phyloP scores from a whole-genome alignment of 2,329 filamentous ascomycete species.

The Fusarium hainanense region DNA sequence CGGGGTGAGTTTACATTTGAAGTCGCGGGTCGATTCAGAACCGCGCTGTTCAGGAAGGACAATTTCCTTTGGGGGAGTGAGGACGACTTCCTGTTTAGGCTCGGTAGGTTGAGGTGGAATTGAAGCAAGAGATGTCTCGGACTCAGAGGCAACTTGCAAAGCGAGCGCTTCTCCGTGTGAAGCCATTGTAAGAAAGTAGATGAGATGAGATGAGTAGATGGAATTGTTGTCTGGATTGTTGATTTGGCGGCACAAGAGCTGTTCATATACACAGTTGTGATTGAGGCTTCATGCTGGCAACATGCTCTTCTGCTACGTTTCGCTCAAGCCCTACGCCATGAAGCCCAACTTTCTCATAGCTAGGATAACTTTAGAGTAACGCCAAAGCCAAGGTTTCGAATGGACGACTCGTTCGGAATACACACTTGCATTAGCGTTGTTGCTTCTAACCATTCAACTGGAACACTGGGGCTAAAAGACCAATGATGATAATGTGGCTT shows the following conservation, averaged over 20 bases:
- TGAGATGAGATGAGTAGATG: too few species aligned
- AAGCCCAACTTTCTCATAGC: background rate
- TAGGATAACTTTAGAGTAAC: background rate
- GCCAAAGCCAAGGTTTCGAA: background rate
- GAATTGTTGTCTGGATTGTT: background rate
- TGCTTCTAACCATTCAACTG: background rate
- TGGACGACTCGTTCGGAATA: background rate
- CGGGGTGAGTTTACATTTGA: too few species aligned
- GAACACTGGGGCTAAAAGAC: background rate
- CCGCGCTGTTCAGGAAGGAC: slow-evolving; percentile 3
- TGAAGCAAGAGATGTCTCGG: background rate
- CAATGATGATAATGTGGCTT: background rate
- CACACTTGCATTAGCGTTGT: background rate
- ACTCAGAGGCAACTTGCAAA: background rate
- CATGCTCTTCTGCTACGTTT: background rate
- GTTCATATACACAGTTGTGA: background rate
- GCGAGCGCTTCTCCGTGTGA: background rate
- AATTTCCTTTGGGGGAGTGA: background rate
- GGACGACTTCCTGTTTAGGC: background rate
- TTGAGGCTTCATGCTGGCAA: background rate
- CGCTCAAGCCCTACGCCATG: background rate
- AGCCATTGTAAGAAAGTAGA: background rate
- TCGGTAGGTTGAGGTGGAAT: too few species aligned
- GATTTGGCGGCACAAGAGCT: background rate
- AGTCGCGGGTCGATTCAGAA: background rate